Evolutionary conservation across 1,139 yeast species (phyloP), one percentile per base, ranked within the genome.

Genomic region (Taphrina deformans): DNA sequence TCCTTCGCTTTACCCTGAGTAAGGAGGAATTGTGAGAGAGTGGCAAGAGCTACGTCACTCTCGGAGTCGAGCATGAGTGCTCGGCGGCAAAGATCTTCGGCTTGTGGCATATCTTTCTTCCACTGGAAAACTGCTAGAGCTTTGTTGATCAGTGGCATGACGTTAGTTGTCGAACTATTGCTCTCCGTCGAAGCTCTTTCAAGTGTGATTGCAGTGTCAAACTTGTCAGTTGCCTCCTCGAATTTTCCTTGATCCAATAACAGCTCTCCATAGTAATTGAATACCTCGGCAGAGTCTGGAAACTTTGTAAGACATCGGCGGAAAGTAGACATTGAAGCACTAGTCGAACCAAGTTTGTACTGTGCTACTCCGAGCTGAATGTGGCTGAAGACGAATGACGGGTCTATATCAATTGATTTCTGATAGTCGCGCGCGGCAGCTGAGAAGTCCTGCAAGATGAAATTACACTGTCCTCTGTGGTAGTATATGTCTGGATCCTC

Each of bases 221-320:
- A 93, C 79, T 91, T 93, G 75, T 85, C 85, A 68, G 85, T 78
- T 67, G 99, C 97, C 69, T 83, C 87, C 52, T 78, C 82, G 67
- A 83, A 79, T 71, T 88, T 89, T 72, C 88, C 88, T 72, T 84
- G 83, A 75, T 93, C 98, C 69, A 91, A 86, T 73, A 92, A 82
- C 64, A 93, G 87, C 79, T 93, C 99, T 74, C 98, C 99, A 74
- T 86, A 90, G 78, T 92, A 95, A 80, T 91, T 92, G 78, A 95
- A 96, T 72, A 91, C 89, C 77, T 90, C 97, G 65, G 97, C 90
- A 62, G 88, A 83, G 40, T 93, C 84, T 71, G 97, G 95, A 84
- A 89, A 90, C 75, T 82, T 82, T 76, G 82, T 80, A 73, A 85
- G 85, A 55, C 96, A 90, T 71, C 83, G 85, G 70, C 84, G 82